phyloP scores from a whole-genome alignment of 805 yeast genomes.

The Starmerella floris region DNA sequence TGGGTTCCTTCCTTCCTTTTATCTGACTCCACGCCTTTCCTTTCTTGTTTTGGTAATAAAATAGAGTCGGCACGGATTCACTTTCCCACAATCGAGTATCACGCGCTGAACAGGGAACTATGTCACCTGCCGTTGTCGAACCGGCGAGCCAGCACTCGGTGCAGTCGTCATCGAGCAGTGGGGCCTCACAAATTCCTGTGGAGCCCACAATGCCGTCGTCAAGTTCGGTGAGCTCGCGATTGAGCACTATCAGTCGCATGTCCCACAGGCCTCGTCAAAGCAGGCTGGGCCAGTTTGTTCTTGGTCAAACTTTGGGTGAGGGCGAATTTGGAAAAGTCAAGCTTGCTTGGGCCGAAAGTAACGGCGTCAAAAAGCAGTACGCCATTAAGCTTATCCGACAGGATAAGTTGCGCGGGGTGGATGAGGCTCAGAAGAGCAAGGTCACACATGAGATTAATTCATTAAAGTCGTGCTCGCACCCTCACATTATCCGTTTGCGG shows the following conservation, averaged over 20 bases:
- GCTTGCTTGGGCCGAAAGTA: conserved; percentile 86
- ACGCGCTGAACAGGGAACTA: no score
- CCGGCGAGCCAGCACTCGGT: background rate
- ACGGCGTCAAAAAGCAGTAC: conserved; percentile 42
- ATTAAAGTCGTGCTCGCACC: conserved; percentile 63
- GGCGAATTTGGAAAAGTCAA: conserved; percentile 98
- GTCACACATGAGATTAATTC: conserved; percentile 90
- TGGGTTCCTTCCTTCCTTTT: no score
- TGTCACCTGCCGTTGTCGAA: background rate
- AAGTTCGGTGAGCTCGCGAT: conserved; percentile 11
- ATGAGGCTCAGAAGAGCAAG: conserved; percentile 74
- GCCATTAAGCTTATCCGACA: conserved; percentile 87
- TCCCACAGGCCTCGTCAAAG: conserved; percentile 13
- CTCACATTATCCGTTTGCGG: conserved; percentile 81
- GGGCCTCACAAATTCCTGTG: background rate
- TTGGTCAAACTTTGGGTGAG: conserved; percentile 91
- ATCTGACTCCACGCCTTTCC: no score
- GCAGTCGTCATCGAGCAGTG: background rate
- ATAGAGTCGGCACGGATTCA: no score
- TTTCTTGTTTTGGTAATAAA: no score
- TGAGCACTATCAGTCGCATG: conserved; percentile 21
- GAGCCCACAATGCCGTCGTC: conserved; percentile 7
- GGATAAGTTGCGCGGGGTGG: conserved; percentile 65
- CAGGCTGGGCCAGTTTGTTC: conserved; percentile 76
- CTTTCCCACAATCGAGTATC: no score